Evolutionary conservation across 177 flowering plant genomes (phyloP), one percentile per base, ranked within the genome.

Genomic region (Vitis hybrid): DNA sequence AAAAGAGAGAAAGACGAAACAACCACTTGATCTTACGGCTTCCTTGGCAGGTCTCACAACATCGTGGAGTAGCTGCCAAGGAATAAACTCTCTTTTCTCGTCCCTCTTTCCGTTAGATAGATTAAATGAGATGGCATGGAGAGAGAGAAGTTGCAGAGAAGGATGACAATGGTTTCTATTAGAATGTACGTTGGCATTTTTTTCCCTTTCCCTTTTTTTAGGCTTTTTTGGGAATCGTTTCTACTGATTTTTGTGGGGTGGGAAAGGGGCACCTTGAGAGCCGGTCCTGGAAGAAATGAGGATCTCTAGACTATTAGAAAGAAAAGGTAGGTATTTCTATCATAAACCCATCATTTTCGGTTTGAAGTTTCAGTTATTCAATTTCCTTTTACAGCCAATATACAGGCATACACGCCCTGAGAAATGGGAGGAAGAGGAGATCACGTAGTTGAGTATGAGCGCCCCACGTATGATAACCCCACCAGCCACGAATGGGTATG

Each of bases 1-100:
- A 58, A 49, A 62, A 2, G 12, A 13, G n/a, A 52, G 49, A 10
- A 58, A 56, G 4, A 67, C 8, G 11, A 54, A 54, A 48, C 13
- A 18, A 32, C 26, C 11, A 5, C 48, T 40, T 40, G 7, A 8
- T 40, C 48, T 8, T 40, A 8, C 0, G 48, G 48, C 48, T 40
- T 30, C 48, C 63, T 64, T 5, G 15, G 57, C 19, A 52, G 72
- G 60, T 64, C 52, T 50, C 83, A 78, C 70, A 56, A 66, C 76
- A 74, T 74, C 79, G 82, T 78, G 78, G 83, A 85, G 87, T 66
- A 79, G 82, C 85, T 63, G 26, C 62, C 70, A 76, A 73, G 71
- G 66, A 73, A 72, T 51, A 71, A 56, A 56, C 4, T 62, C 14
- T 63, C 32, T 52, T 32, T 63, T 62, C 48, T 49, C 60, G 66